Percentiles rank a stretch among this genome's conserved stretches.
phyloP scores from a whole-genome alignment of 2,329 filamentous ascomycete species.

The Curvularia hawaiiensis region DNA sequence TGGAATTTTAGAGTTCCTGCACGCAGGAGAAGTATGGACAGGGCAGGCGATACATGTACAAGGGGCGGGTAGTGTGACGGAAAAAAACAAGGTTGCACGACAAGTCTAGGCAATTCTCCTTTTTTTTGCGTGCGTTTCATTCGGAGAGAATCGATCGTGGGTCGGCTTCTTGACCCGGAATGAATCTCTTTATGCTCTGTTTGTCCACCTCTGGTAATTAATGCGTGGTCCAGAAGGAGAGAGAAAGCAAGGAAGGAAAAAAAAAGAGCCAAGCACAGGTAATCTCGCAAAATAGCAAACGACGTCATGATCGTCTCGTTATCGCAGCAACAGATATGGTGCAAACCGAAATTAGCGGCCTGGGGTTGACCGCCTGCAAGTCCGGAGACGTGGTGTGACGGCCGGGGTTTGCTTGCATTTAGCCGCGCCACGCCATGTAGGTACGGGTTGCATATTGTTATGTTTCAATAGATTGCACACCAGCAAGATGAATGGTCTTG shows the following conservation, averaged over 20 bases:
- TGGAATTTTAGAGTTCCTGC: neutral
- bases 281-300: neutral
- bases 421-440: slow-evolving; percentile 6
- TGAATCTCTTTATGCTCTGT: neutral
- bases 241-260: neutral
- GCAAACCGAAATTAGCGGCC: slow-evolving; percentile 13
- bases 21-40: neutral
- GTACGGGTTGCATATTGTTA: slow-evolving; percentile 5
- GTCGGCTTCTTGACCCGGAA: neutral
- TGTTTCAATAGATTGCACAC: slow-evolving; percentile 14
- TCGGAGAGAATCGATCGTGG: neutral
- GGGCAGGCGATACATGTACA: neutral
- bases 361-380: slow-evolving; percentile 5
- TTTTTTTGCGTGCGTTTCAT: neutral
- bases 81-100: neutral
- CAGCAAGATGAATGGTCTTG: neutral
- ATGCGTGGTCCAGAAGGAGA: neutral
- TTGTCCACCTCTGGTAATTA: neutral
- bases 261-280: neutral
- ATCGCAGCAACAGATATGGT: slow-evolving; percentile 9
- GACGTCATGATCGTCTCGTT: slow-evolving; percentile 15
- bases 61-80: neutral
- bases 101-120: neutral
- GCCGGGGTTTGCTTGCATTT: slow-evolving; percentile 11
- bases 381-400: slow-evolving; percentile 11